Evolutionary conservation across 306 rosid genomes (phyloP).

Genomic region (Ammopiptanthus mongolicus): DNA sequence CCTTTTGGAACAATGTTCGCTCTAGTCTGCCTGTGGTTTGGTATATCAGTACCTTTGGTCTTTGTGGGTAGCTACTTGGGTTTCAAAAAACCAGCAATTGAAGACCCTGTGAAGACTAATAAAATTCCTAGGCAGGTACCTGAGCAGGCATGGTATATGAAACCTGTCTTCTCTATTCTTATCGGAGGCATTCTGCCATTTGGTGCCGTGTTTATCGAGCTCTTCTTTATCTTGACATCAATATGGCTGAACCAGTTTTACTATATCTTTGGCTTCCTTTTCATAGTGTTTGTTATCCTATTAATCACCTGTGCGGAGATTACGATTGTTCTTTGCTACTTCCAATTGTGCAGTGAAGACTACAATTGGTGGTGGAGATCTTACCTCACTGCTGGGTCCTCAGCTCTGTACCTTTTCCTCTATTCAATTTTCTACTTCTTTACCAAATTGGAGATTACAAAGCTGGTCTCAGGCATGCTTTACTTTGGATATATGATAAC

Average conservation of each 20-base stretch:
- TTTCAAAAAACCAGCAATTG: slow-evolving; percentile 84
- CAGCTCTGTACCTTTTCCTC: slow-evolving; percentile 91
- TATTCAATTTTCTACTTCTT: slow-evolving; percentile 95
- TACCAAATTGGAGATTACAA: slow-evolving; percentile 87
- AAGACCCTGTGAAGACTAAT: slow-evolving; percentile 98
- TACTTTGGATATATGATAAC: slow-evolving; percentile 94
- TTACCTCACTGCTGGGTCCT: slow-evolving; percentile 95
- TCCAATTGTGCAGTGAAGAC: slow-evolving; percentile 98
- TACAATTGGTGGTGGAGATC: slow-evolving; percentile 99
- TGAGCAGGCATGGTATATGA: slow-evolving; percentile 99
- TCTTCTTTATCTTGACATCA: slow-evolving; percentile 95
- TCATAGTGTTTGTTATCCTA: slow-evolving; percentile 86
- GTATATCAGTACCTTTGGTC: slow-evolving; percentile 95
- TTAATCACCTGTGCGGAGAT: slow-evolving; percentile 95
- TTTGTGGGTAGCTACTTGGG: slow-evolving; percentile 97
- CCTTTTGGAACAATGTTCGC: slow-evolving; percentile 99
- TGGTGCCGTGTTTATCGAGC: slow-evolving; percentile 96
- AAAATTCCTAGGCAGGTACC: slow-evolving; percentile 97
- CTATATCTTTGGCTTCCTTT: slow-evolving; percentile 96
- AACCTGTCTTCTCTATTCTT: slow-evolving; percentile 86
- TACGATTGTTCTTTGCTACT: slow-evolving; percentile 94
- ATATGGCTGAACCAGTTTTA: slow-evolving; percentile 99
- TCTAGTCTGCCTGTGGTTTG: slow-evolving; percentile 90
- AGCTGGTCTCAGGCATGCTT: slow-evolving; percentile 87
- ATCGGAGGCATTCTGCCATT: slow-evolving; percentile 99